Evolutionary conservation across 371 early-diverging fungal species (phyloP).

Genomic region (Polyrhizophydium stewartii): DNA sequence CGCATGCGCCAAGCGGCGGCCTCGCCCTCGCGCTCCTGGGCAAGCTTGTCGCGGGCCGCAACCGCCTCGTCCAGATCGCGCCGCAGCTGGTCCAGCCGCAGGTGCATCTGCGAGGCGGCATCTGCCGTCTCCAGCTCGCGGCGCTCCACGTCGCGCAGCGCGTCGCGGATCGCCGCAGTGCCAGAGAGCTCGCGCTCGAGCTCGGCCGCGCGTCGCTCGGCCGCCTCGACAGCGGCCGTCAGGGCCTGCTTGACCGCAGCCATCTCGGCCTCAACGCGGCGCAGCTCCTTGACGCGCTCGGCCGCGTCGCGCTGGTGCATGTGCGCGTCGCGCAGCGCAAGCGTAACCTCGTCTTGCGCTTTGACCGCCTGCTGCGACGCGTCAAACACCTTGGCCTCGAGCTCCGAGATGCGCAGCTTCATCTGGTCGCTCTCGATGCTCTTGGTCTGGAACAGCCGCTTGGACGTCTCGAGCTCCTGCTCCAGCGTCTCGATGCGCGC

Average conservation of each 20-base stretch:
- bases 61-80: neutral
- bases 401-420: conserved; percentile 71
- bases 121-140: neutral
- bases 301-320: conserved; percentile 19
- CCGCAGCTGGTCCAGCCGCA: neutral
- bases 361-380: conserved; percentile 90
- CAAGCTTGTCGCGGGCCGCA: neutral
- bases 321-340: conserved; percentile 80
- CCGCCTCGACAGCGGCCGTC: neutral
- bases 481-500: conserved; percentile 28
- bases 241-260: neutral
- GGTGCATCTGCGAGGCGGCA: neutral
- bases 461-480: conserved; percentile 39
- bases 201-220: neutral
- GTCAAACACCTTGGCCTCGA: conserved; percentile 82
- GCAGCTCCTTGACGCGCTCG: neutral
- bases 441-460: conserved; percentile 28
- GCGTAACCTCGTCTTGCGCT: conserved; percentile 80
- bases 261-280: neutral
- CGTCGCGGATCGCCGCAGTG: neutral
- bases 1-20: conserved; percentile 8
- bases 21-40: neutral
- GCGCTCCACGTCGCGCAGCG: neutral
- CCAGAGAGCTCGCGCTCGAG: neutral
- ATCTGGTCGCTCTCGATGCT: conserved; percentile 56